Evolutionary conservation across 208 protist genomes (phyloP).

Genomic region (Trypanosoma mega): DNA sequence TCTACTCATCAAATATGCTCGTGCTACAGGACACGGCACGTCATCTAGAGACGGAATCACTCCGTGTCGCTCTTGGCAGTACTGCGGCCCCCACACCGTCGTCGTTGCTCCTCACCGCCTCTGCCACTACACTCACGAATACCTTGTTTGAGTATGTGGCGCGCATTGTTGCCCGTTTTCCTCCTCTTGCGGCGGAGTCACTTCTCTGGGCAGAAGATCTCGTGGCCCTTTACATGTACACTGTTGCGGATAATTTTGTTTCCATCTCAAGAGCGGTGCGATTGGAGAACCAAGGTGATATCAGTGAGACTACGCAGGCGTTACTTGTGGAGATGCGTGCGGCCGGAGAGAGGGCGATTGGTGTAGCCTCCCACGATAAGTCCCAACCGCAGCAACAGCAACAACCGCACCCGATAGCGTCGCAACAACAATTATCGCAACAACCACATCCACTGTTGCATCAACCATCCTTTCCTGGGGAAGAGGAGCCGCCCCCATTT

Average conservation of each 20-base stretch:
- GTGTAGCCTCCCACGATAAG: slow-evolving; percentile 34
- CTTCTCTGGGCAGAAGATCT: slow-evolving; percentile 73
- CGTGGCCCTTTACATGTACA: slow-evolving; percentile 73
- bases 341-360: slow-evolving; percentile 39
- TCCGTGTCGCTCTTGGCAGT: slow-evolving; percentile 37
- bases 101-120: slow-evolving; percentile 51
- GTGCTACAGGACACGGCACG: slow-evolving; percentile 59
- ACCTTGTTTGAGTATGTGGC: slow-evolving; percentile 73
- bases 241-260: slow-evolving; percentile 83
- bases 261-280: slow-evolving; percentile 69
- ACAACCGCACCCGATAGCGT: too few relatives aligned
- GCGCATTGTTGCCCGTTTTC: slow-evolving; percentile 70
- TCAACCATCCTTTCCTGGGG: not conserved
- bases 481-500: slow-evolving; percentile 26
- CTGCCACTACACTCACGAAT: slow-evolving; percentile 56
- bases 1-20: slow-evolving; percentile 61
- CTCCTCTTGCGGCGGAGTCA: slow-evolving; percentile 66
- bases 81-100: slow-evolving; percentile 30
- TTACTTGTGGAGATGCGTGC: slow-evolving; percentile 51
- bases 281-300: slow-evolving; percentile 74
- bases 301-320: slow-evolving; percentile 43
- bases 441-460: slow-evolving; percentile 13
- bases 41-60: slow-evolving; percentile 53
- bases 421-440: not conserved
- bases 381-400: slow-evolving; percentile 2